Evolutionary conservation across 2,329 filamentous ascomycete genomes (phyloP), one percentile per base, ranked within the genome.

Genomic region (Paraphoma chrysanthemicola): DNA sequence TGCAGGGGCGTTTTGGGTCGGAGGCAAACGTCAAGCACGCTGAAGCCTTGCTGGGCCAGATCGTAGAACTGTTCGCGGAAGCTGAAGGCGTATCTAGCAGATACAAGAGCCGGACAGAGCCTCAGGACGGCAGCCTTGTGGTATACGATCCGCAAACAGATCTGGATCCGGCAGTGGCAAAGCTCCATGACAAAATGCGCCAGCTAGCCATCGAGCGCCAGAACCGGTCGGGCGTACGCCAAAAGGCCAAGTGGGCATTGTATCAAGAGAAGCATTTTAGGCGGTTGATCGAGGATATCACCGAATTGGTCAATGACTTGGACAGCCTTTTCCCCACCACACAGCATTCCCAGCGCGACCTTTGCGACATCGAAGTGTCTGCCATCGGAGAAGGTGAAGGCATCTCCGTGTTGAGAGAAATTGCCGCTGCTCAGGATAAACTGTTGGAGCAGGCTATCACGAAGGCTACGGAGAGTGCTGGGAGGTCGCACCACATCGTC

Each of bases 201-300:
- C 30, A 66, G 46, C 60, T 74, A 4, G 39, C 69, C 17, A 60
- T 69, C 31, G 42, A 62, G 44, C 66, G 71, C 18, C 71, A 73
- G 44, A 68, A 67, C 45, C 28, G 53, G 48, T 52, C 57, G 14
- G 41, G 57, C n/a, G 6, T 70, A 44, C 50, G 57, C 29, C 53
- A 71, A 53, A 72, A 70, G 53, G 55, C 54, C 6, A 69, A 66
- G 33, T 71, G 69, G 67, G 67, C 66, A 11, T 52, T 75, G 18
- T 72, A 69, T 42, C 59, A 75, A 36, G 59, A 72, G 56, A 74
- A 73, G 51, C 54, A 62, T 9, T 68, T 73, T 42, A 56, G 49
- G 36, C 47, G 63, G 14, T 53, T 75, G 28, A 69, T 75, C 43
- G 67, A 73, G 46, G 71, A 71, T 43, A 65, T 72, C 23, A 71